Conservation (phyloP, 2,329 filamentous ascomycete species). For the Hymenoscyphus repandus region DNA sequence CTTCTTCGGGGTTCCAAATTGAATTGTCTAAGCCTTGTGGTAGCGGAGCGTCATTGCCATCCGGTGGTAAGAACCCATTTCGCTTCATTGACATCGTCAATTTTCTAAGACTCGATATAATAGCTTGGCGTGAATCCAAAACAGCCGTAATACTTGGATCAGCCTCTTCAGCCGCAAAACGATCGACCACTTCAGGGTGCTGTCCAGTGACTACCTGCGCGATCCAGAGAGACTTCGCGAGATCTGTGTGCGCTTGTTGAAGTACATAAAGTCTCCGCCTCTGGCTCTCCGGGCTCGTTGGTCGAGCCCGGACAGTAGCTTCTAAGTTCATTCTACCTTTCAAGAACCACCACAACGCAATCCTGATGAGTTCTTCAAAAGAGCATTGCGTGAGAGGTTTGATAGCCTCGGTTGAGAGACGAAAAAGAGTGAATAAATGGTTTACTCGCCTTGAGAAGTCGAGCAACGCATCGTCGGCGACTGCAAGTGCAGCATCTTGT, state of each 20-base stretch:
- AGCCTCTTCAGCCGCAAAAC: slow-evolving; percentile 17
- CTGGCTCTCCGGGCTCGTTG: slow-evolving; percentile 47
- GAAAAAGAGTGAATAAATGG: slow-evolving; percentile 72
- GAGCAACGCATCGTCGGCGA: slow-evolving; percentile 56
- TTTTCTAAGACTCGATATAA: slow-evolving; percentile 64
- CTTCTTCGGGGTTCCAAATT: slow-evolving; percentile 70
- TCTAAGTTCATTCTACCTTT: slow-evolving; percentile 75
- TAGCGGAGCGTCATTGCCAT: slow-evolving; percentile 60
- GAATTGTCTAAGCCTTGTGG: slow-evolving; percentile 74
- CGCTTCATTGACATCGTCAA: slow-evolving; percentile 77
- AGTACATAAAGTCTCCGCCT: slow-evolving; percentile 49
- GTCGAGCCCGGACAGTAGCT: slow-evolving; percentile 59
- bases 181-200: slow-evolving; percentile 16
- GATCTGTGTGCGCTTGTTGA: slow-evolving; percentile 77
- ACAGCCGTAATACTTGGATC: slow-evolving; percentile 35
- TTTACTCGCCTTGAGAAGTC: slow-evolving; percentile 67
- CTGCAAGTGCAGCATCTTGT: slow-evolving; percentile 22
- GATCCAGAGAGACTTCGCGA: slow-evolving; percentile 87
- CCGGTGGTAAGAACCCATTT: slow-evolving; percentile 68
- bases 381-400: slow-evolving; percentile 60
- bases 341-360: slow-evolving; percentile 85
- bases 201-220: slow-evolving; percentile 42
- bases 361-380: slow-evolving; percentile 63
- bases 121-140: slow-evolving; percentile 45
- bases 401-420: slow-evolving; percentile 69